These are phyloP conservation scores for Oryza brachyantha DNA, from an alignment of 176 grass and related monocot genomes.

Conservation along the genomic window DNA sequence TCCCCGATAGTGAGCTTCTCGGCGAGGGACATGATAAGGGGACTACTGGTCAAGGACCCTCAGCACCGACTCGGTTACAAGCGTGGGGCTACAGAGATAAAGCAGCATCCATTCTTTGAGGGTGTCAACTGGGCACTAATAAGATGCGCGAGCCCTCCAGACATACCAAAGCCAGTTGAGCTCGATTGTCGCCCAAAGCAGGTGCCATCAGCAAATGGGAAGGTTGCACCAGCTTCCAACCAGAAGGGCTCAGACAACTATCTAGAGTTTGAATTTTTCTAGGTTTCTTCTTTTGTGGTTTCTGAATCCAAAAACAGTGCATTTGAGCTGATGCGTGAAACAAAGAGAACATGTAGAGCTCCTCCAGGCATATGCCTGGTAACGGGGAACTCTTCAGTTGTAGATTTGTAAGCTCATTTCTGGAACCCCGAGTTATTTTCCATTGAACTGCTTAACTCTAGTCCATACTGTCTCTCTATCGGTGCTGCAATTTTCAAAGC, in stretches of 20 bases:
- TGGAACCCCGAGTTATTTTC: conserved; percentile 20
- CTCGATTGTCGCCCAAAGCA: conserved; percentile 51
- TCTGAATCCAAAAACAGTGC: neutral
- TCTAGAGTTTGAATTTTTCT: conserved; percentile 86
- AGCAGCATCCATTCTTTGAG: conserved; percentile 81
- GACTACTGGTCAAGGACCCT: conserved; percentile 74
- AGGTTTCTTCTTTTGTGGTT: conserved; percentile 24
- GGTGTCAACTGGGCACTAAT: conserved; percentile 91
- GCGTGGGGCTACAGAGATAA: conserved; percentile 74
- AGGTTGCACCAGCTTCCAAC: conserved; percentile 46
- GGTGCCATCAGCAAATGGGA: conserved; percentile 33
- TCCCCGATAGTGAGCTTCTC: conserved; percentile 68
- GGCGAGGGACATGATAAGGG: conserved; percentile 72
- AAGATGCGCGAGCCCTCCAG: conserved; percentile 69
- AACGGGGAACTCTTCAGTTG: conserved; percentile 24
- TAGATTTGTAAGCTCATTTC: conserved; percentile 28
- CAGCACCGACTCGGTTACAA: conserved; percentile 71
- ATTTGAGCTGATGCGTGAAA: conserved; percentile 11
- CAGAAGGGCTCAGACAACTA: conserved; percentile 67
- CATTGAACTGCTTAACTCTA: conserved; percentile 38
- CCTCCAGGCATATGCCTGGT: conserved; percentile 15
- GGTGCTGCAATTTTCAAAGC: conserved; percentile 36
- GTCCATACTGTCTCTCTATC: conserved; percentile 8
- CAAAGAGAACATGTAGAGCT: conserved; percentile 32
- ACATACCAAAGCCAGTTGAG: conserved; percentile 70